Evolutionary conservation across 164 flowering plant genomes (phyloP).

Genomic region (Brasenia schreberi): DNA sequence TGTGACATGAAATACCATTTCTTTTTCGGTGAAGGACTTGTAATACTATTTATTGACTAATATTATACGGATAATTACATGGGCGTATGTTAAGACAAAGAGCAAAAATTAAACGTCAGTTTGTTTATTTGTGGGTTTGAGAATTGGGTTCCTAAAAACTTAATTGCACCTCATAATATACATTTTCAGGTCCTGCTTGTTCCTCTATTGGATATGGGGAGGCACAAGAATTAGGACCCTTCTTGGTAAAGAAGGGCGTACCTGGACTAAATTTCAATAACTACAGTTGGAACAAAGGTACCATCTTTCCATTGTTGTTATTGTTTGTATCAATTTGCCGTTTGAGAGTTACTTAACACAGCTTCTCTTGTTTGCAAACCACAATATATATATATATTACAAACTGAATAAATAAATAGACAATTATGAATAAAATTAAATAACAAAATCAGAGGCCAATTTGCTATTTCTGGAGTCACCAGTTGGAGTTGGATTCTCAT

Average conservation of each 20-base stretch:
- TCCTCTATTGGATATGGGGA: constrained; percentile 13
- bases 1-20: no score
- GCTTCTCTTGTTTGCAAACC: background rate
- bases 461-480: constrained; percentile 12
- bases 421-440: no score
- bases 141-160: no score
- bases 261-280: constrained; percentile 7
- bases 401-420: no score
- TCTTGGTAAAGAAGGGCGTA: constrained; percentile 5
- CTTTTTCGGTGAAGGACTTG: no score
- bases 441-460: constrained; percentile 18
- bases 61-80: no score
- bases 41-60: no score
- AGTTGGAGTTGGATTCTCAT: constrained; percentile 14
- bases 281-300: constrained; percentile 10
- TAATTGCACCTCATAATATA: no score
- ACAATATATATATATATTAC: no score
- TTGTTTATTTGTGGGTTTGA: no score
- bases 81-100: no score
- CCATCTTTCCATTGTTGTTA: background rate
- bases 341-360: background rate
- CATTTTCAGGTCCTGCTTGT: constrained; percentile 14
- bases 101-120: no score
- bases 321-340: background rate
- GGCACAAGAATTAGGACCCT: constrained; percentile 14